These are phyloP conservation scores for Trametes gibbosa DNA, from an alignment of 768 basidiomycete genomes.

Conservation along the genomic window DNA sequence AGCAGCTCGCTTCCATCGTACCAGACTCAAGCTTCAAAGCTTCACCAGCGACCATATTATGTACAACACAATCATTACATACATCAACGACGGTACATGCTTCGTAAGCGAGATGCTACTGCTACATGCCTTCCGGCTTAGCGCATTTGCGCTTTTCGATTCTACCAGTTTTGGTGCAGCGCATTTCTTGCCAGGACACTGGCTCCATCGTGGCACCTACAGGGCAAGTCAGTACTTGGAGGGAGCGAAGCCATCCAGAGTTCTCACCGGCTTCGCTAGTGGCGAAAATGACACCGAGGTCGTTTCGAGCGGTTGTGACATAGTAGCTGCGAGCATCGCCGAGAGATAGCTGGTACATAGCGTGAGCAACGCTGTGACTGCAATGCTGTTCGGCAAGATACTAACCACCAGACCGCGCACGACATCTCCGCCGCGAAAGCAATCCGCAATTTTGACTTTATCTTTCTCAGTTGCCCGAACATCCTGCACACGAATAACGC, in stretches of 20 bases:
- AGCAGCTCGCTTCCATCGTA: too few relatives aligned
- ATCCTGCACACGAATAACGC: slow-evolving; percentile 86
- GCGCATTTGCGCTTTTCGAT: slow-evolving; percentile 85
- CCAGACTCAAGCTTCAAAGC: too few relatives aligned
- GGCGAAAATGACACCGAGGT: slow-evolving; percentile 89
- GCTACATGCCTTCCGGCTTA: slow-evolving; percentile 67
- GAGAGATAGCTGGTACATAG: slow-evolving; percentile 67
- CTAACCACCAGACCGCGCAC: slow-evolving; percentile 79
- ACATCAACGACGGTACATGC: not conserved
- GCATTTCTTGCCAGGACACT: slow-evolving; percentile 90
- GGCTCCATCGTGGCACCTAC: slow-evolving; percentile 80
- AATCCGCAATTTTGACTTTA: slow-evolving; percentile 84
- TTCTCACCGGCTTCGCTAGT: slow-evolving; percentile 77
- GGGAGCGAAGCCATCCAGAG: too few relatives aligned
- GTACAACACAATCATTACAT: not conserved
- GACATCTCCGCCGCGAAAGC: slow-evolving; percentile 90
- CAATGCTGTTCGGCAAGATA: slow-evolving; percentile 29
- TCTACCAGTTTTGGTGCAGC: slow-evolving; percentile 76
- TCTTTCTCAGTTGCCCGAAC: slow-evolving; percentile 89
- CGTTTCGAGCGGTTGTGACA: slow-evolving; percentile 85
- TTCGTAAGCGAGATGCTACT: too few relatives aligned
- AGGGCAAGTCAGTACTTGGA: not conserved
- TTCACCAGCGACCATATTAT: not conserved
- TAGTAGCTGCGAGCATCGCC: slow-evolving; percentile 92
- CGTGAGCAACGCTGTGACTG: not conserved